Percentiles rank a stretch among this genome's conserved stretches.
phyloP scores from a whole-genome alignment of 2,329 filamentous ascomycete genomes.

The Ceratocystis eucalypticola region DNA sequence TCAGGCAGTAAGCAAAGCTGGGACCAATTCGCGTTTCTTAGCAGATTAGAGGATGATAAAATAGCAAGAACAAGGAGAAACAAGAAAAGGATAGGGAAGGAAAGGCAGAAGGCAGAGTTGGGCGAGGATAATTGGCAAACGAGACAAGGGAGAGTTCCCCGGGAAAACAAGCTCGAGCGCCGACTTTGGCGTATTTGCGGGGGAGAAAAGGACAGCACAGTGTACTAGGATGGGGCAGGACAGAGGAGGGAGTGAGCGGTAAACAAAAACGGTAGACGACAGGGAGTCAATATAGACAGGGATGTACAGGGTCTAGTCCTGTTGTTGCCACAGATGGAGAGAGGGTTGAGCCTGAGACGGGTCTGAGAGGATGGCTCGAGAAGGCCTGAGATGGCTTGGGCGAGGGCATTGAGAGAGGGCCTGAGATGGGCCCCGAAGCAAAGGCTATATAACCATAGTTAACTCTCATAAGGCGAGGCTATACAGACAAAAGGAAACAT shows the following conservation, averaged over 20 bases:
- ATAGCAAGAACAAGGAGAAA: background rate
- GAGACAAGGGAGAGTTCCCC: conserved; percentile 3
- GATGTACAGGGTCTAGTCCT: background rate
- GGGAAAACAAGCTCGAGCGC: background rate
- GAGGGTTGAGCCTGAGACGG: background rate
- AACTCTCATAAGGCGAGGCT: background rate
- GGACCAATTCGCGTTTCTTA: background rate
- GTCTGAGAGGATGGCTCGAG: background rate
- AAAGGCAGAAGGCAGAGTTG: background rate
- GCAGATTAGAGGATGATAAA: background rate
- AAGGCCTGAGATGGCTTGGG: background rate
- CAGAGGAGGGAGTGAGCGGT: background rate
- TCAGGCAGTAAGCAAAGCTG: background rate
- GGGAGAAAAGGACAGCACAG: conserved; percentile 8
- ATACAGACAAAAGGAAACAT: background rate
- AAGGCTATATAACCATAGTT: background rate
- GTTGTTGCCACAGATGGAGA: conserved; percentile 2
- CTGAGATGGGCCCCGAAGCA: background rate
- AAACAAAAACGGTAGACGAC: background rate
- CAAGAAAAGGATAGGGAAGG: background rate
- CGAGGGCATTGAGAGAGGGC: background rate
- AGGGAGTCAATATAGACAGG: conserved; percentile 1
- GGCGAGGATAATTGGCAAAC: background rate
- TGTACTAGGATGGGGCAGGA: background rate
- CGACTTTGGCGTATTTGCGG: conserved; percentile 9